Base-by-base conservation (phyloP, 768 basidiomycete species). In the Amanita rubescens region DNA sequence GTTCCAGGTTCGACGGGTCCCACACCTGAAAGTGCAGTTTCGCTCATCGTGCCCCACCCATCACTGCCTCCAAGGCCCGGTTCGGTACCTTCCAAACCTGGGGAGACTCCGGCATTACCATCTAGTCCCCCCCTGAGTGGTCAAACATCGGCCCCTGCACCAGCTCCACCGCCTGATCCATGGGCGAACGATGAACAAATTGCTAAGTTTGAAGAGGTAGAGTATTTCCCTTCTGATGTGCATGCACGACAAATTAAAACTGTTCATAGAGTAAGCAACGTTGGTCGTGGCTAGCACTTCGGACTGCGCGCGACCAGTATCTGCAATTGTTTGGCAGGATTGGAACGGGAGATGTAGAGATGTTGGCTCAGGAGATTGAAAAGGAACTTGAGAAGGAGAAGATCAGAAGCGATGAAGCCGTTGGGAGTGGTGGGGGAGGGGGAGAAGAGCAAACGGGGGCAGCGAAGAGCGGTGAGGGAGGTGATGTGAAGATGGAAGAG, bases 251-350 rank as follows among this genome's bases (percentile, higher is more conserved):
- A 39, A 52, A 53, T 48, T n/a, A 19, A 47, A 50, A 27, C 32
- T 44, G 14, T 59, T 42, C 55, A 17, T 62, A 91, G 90, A 84
- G 81, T 67, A 88, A 90, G 60, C 78, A 84, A 56, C 79, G 86
- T 3, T 81, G 82, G 75, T 72, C 87, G 5, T 94, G 91, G 90
- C 75, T 91, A 15, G 86, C 85, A 7, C 75, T 93, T 55, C 85
- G 90, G 17, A 77, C 80, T 38, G 81, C 87, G 51, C 84, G 90
- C 34, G 83, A 88, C 58, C 76, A 77, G 55, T 71, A 91, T 65
- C 65, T 91, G 37, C 80, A 84, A 57, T 82, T 89, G 59, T 92
- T 93, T 58, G 78, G 82, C n/a, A 85, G 81, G 70, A 90, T 91
- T 56, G 88, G 87, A 15, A 82, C 81, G 5, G 89, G 87, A 7